phyloP scores from a whole-genome alignment of 306 rosid species.

The Fragaria iinumae region DNA sequence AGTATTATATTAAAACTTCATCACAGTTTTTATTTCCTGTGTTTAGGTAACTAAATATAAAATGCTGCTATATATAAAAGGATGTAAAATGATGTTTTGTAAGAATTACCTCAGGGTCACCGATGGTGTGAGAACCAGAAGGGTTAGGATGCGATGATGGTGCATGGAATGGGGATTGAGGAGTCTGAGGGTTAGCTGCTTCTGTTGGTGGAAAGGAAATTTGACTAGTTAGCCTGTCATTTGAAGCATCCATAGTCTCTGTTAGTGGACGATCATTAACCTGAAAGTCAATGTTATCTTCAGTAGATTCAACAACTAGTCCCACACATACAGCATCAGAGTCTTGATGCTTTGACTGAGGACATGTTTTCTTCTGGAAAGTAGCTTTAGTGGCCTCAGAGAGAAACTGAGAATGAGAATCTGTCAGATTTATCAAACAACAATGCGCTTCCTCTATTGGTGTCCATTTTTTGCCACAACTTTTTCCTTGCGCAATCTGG shows the following conservation, averaged over 20 bases:
- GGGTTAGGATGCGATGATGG: background rate
- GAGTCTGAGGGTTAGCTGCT: background rate
- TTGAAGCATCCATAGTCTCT: constrained; percentile 3
- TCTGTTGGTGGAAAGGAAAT: background rate
- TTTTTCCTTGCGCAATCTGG: background rate
- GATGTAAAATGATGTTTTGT: too few relatives aligned
- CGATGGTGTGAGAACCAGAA: background rate
- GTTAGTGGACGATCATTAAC: constrained; percentile 4
- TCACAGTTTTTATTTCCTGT: background rate
- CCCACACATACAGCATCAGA: background rate
- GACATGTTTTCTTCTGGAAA: background rate
- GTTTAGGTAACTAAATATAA: background rate
- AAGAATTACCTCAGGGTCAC: background rate
- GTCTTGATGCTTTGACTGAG: background rate
- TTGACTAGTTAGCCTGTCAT: background rate
- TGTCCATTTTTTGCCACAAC: background rate
- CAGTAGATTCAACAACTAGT: background rate
- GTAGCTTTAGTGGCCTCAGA: background rate
- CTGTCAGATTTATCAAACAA: background rate
- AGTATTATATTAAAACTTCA: background rate
- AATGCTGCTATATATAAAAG: background rate
- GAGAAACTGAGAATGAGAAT: background rate
- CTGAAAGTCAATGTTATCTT: too few relatives aligned
- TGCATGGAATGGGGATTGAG: background rate
- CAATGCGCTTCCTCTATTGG: background rate